phyloP scores from a whole-genome alignment of 345 rosid species.

The Euphorbia pulcherrima region DNA sequence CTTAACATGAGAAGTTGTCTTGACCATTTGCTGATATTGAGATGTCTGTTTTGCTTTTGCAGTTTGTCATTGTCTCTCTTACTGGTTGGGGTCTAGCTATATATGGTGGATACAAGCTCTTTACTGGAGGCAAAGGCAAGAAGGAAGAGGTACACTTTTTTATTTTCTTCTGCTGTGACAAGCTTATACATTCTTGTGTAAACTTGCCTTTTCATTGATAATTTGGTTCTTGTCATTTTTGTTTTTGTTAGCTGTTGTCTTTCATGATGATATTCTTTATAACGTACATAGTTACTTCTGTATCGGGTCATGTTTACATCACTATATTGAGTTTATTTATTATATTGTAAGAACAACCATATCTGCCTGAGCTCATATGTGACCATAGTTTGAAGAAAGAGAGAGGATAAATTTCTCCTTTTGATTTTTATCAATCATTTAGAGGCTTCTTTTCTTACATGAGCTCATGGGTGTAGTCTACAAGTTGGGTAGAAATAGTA shows the following conservation, averaged over 20 bases:
- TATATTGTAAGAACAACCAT: not conserved
- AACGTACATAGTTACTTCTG: not conserved
- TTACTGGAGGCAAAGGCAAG: conserved; percentile 32
- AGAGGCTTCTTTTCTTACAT: not conserved
- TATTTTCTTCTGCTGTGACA: not conserved
- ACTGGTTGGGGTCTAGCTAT: conserved; percentile 34
- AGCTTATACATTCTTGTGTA: not conserved
- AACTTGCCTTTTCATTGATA: not conserved
- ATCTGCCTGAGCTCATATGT: not conserved
- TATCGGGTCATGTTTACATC: not conserved
- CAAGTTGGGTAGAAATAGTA: not conserved
- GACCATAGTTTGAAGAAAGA: not conserved
- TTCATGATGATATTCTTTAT: not conserved
- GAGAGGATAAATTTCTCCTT: not conserved
- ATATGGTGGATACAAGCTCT: conserved; percentile 33
- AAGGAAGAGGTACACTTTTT: conserved; percentile 29
- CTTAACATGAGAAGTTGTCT: not conserved
- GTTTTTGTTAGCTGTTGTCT: not conserved
- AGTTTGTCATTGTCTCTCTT: conserved; percentile 38
- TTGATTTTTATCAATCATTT: not conserved
- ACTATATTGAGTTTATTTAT: not conserved
- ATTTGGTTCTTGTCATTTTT: not conserved
- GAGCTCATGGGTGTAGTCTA: not conserved
- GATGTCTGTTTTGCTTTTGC: conserved; percentile 14
- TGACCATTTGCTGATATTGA: conserved; percentile 10